A percentile compares a stretch with the other conserved stretches of the same genome.
Evolutionary conservation across 331 rosid species (phyloP).

Genomic region (Malus hybrid): DNA sequence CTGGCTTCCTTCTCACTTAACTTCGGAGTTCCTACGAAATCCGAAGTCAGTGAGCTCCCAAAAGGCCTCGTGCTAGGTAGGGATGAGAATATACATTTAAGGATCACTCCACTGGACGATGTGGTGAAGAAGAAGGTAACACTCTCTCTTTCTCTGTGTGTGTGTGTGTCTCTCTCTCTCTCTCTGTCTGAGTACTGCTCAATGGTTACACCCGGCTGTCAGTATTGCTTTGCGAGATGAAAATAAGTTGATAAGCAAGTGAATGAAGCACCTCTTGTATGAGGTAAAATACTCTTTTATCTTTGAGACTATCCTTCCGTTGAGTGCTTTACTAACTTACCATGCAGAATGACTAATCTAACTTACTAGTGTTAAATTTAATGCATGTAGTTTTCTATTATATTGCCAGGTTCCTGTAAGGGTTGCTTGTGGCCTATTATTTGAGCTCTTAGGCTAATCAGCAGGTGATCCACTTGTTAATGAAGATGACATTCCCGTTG

Average conservation of each 20-base stretch:
- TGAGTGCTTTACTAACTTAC: not conserved
- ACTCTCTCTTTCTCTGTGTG: too few relatives aligned
- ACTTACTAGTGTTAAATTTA: not conserved
- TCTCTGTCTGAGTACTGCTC: constrained; percentile 29
- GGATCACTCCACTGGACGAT: too few relatives aligned
- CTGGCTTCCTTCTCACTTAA: too few relatives aligned
- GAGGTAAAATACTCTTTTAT: constrained; percentile 25
- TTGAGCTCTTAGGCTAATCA: constrained; percentile 63
- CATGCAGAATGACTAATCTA: not conserved
- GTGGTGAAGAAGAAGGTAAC: too few relatives aligned
- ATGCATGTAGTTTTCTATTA: not conserved
- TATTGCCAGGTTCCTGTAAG: constrained; percentile 52
- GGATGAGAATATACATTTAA: too few relatives aligned
- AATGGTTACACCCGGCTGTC: constrained; percentile 57
- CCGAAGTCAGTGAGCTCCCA: too few relatives aligned
- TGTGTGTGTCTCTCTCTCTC: too few relatives aligned
- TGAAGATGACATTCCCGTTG: constrained; percentile 62
- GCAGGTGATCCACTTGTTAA: constrained; percentile 47
- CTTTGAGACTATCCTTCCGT: not conserved
- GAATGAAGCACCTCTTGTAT: constrained; percentile 52
- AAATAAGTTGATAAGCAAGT: constrained; percentile 46
- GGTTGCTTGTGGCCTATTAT: constrained; percentile 54
- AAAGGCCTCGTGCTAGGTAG: too few relatives aligned
- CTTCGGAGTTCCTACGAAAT: too few relatives aligned
- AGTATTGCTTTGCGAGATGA: constrained; percentile 47